Evolutionary conservation across 2,329 filamentous ascomycete species (phyloP), one percentile per base, ranked within the genome.

Genomic region (Aspergillaceae sp.): DNA sequence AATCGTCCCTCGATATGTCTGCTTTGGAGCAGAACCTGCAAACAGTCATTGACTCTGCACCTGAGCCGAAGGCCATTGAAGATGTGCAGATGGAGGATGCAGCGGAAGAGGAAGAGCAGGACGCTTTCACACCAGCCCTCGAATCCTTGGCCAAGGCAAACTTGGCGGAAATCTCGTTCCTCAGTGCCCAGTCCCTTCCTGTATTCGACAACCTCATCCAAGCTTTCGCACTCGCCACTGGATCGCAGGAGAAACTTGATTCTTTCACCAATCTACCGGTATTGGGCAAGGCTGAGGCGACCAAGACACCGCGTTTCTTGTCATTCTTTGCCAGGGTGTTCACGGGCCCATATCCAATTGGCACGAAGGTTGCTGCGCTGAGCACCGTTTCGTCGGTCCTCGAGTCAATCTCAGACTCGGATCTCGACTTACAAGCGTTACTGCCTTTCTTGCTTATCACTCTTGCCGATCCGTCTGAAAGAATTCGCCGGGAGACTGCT

Each of bases 361-460:
- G 86, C 40, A 83, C 82, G 3, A 80, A 86, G 51, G 75, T 78
- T 45, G 77, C 82, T 6, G 87, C 89, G 7, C 67, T 95, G 42
- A 79, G 82, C 36, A 74, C 80, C 58, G 76, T 80, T 9, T 79
- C 80, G 48, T 72, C 72, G 29, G 72, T 74, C 28, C 63, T 88
- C 11, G 51, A 49, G 40, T 77, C 78, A 44, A 64, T 68, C 7
- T 66, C 67, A 9, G 74, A 76, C 48, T 64, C 60, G 26, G 70
- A 71, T 19, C 60, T 78, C 5, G 86, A 95, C 61, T 75, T 90
- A 42, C 91, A 97, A 61, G 78, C 80, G 7, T 64, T 96, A 11
- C 61, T 95, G n/a, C 91, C 91, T 2, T 96, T 94, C 66, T 73
- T 84, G 30, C 70, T 96, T 40, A 74, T 78, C 34, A 86, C 85